phyloP scores from a whole-genome alignment of 2,329 filamentous ascomycete genomes.

The Pezicula radicicola region DNA sequence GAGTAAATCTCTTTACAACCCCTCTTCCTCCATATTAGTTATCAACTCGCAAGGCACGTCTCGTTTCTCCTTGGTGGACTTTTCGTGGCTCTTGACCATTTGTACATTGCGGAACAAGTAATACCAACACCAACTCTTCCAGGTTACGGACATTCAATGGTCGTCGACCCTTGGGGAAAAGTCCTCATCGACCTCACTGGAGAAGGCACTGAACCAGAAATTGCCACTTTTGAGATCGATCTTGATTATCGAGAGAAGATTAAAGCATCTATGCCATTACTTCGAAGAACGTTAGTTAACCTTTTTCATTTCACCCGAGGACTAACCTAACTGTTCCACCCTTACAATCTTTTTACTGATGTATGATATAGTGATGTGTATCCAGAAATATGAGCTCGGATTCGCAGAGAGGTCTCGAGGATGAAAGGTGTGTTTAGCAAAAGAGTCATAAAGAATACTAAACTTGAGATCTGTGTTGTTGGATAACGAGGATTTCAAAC shows the following conservation, averaged over 20 bases:
- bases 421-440: too few species aligned
- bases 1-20: too few species aligned
- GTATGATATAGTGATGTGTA: conserved; percentile 2
- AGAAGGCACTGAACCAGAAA: conserved; percentile 37
- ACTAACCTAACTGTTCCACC: background rate
- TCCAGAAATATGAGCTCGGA: conserved; percentile 4
- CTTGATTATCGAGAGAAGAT: conserved; percentile 47
- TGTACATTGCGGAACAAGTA: too few species aligned
- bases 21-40: too few species aligned
- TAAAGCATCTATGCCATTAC: conserved; percentile 52
- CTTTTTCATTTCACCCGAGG: background rate
- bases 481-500: too few species aligned
- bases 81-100: too few species aligned
- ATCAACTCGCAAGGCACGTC: too few species aligned
- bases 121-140: conserved; percentile 16
- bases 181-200: conserved; percentile 65
- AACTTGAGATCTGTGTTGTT: background rate
- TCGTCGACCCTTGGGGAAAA: conserved; percentile 83
- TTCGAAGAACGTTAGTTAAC: conserved; percentile 39
- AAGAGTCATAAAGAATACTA: background rate
- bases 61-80: too few species aligned
- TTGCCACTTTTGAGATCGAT: conserved; percentile 52
- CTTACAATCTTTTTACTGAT: background rate
- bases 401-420: background rate
- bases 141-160: conserved; percentile 84